A percentile compares a stretch with the other conserved stretches of the same genome.
These are phyloP conservation scores for Talaromyces sp. DNA, from an alignment of 2,329 filamentous ascomycete species.

Conservation along the genomic window DNA sequence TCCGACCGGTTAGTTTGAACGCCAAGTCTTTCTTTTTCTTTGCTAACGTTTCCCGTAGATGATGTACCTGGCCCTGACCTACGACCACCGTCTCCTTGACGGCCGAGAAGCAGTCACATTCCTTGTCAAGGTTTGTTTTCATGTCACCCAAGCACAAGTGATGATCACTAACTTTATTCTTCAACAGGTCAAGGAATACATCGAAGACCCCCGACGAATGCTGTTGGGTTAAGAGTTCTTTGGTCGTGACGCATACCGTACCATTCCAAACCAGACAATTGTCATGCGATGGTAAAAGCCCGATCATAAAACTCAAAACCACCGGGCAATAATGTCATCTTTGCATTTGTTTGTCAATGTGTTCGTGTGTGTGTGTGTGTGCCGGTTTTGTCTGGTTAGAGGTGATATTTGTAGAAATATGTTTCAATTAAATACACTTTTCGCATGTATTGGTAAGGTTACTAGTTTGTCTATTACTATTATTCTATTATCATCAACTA, in stretches of 20 bases:
- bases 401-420: constrained; percentile 1
- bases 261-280: not conserved
- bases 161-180: constrained; percentile 10
- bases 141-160: not conserved
- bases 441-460: not conserved
- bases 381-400: not conserved
- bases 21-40: not conserved
- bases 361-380: not conserved
- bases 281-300: not conserved
- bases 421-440: not conserved
- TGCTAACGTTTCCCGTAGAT: constrained; percentile 49
- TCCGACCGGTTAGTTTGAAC: constrained; percentile 60
- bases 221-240: constrained; percentile 6
- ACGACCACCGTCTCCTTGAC: constrained; percentile 93
- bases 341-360: not conserved
- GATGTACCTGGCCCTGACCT: constrained; percentile 98
- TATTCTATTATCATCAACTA: not conserved
- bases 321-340: not conserved
- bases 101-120: constrained; percentile 95
- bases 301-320: not conserved
- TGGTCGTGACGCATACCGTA: not conserved
- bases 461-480: not conserved
- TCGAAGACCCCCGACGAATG: constrained; percentile 67
- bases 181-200: constrained; percentile 76
- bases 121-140: constrained; percentile 64